Conservation (phyloP, 75 land plant species). For the Sequoia sempervirens region DNA sequence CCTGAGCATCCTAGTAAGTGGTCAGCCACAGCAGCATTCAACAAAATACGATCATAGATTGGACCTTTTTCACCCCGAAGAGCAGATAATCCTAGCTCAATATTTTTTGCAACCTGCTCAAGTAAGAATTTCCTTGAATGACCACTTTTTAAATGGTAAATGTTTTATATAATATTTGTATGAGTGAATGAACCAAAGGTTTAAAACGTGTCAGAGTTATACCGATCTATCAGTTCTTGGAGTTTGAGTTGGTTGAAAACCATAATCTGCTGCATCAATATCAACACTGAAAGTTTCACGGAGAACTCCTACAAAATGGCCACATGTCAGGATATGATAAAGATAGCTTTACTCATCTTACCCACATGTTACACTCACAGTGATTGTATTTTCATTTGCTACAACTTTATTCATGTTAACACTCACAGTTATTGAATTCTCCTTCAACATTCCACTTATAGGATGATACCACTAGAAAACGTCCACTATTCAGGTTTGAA, state of each 20-base stretch:
- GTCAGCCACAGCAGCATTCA: constrained; percentile 95
- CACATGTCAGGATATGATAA: neutral
- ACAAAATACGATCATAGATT: constrained; percentile 88
- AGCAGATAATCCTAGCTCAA: constrained; percentile 83
- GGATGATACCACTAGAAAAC: neutral
- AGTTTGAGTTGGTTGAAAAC: constrained; percentile 81
- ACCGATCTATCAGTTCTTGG: constrained; percentile 95
- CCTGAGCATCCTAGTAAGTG: constrained; percentile 88
- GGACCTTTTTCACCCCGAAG: constrained; percentile 85
- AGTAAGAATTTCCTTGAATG: neutral
- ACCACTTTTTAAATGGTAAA: neutral
- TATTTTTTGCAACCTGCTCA: constrained; percentile 69
- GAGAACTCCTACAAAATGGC: constrained; percentile 58
- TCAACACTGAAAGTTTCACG: constrained; percentile 70
- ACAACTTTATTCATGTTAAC: neutral
- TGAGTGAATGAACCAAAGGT: neutral
- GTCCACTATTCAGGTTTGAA: neutral
- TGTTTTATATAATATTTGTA: neutral
- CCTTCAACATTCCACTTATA: neutral
- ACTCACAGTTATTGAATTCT: neutral
- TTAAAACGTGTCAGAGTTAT: constrained; percentile 6
- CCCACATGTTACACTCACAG: neutral
- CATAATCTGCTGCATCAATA: constrained; percentile 81
- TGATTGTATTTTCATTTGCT: neutral
- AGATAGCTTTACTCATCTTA: neutral